Evolutionary conservation across 257 asterid species (phyloP).

Genomic region (Solanum lycopersicoides): DNA sequence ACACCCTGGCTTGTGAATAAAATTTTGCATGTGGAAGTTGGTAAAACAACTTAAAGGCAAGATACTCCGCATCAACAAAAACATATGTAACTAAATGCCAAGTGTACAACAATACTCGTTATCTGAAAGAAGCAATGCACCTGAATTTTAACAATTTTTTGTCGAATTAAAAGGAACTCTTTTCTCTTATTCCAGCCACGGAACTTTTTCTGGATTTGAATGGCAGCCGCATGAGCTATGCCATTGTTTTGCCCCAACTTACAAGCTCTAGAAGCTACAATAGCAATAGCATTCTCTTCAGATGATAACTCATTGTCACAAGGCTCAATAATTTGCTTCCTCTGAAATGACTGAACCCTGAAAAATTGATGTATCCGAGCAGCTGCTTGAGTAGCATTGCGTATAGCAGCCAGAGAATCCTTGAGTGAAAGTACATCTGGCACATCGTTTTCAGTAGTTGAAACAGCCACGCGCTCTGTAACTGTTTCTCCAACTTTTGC

Average conservation of each 20-base stretch:
- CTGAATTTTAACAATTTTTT: slow-evolving; percentile 91
- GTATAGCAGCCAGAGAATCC: slow-evolving; percentile 90
- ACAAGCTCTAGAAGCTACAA: slow-evolving; percentile 44
- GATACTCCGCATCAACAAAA: not conserved
- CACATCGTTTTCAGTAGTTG: slow-evolving; percentile 51
- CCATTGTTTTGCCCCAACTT: slow-evolving; percentile 48
- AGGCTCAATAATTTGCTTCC: slow-evolving; percentile 51
- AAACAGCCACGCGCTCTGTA: slow-evolving; percentile 68
- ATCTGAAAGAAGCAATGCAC: slow-evolving; percentile 25
- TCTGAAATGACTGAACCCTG: slow-evolving; percentile 80
- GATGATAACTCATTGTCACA: slow-evolving; percentile 26
- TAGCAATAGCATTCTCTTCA: slow-evolving; percentile 53
- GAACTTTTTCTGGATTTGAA: slow-evolving; percentile 75
- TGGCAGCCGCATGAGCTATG: slow-evolving; percentile 66
- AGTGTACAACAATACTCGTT: not conserved
- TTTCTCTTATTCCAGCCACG: slow-evolving; percentile 92
- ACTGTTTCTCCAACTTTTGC: slow-evolving; percentile 43
- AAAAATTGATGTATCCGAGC: slow-evolving; percentile 84
- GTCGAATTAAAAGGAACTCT: slow-evolving; percentile 62
- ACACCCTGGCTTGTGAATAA: not conserved
- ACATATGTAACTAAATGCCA: not conserved
- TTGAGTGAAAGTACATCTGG: slow-evolving; percentile 64
- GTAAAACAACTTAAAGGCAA: not conserved
- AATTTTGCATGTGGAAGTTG: not conserved
- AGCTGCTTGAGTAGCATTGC: slow-evolving; percentile 95